Base-by-base conservation (phyloP, 1,139 yeast species). In the Kluyveromyces marxianus region DNA sequence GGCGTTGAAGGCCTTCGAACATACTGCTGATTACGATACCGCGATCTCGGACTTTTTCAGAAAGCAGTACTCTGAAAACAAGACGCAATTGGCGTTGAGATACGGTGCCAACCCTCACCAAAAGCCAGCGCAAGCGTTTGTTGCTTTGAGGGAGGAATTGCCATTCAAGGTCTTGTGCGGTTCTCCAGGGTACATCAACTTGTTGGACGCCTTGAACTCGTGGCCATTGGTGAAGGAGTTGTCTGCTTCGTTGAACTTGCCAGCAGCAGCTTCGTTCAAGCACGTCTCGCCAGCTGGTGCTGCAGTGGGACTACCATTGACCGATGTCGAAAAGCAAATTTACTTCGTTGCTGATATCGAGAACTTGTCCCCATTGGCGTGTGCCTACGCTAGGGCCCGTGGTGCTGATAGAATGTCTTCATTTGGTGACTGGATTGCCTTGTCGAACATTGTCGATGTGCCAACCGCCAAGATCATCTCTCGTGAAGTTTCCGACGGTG, bases 321-420 rank as follows among this genome's bases (percentile, higher is more conserved):
- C 84, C 44, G 97, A 90, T 48, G 75, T 82, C 52, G 98, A 92
- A 74, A 90, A 90, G 79, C 86, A 90, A 70, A 79, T 92, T 53
- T 92, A 92, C 75, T 92, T 92, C 67, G 98, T 92, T 54, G 81
- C 81, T 60, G 97, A 88, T 67, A 88, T 92, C 63, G 96, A 88
- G 70, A 86, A 89, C 75, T 75, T 92, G 66, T 87, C 97, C 31
- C 97, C 97, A 50, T 76, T 92, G 65, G 98, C 98, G 53, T 86
- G 86, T 64, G 98, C 98, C 50, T 92, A 92, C 63, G 98, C 98
- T 39, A 85, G 98, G 71, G 98, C 98, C 47, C 85, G 98, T 71
- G 98, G 98, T 68, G 98, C 98, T 56, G 98, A 92, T 72, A 84
- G 98, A 77, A 92, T 92, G 98, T 89, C 97, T 10, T 87, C 96